A percentile compares a stretch with the other conserved stretches of the same genome.
Evolutionary conservation across 495 filamentous ascomycete genomes (phyloP).

Genomic region (Aspergillus baeticus): DNA sequence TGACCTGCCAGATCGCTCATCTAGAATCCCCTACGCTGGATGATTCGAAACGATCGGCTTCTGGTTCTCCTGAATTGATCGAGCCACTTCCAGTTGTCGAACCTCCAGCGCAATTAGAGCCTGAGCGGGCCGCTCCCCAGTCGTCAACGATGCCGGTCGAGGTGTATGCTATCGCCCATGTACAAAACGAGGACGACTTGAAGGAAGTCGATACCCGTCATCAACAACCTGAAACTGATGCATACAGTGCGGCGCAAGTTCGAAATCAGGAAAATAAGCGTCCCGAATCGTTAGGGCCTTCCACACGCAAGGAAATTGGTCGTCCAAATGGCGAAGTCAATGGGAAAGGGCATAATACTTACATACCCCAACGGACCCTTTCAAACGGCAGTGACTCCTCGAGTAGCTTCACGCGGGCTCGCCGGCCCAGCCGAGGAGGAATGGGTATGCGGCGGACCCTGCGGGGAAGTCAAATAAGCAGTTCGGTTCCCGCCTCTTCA

Average conservation of each 20-base stretch:
- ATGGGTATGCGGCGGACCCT: conserved; percentile 56
- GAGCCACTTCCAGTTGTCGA: conserved; percentile 20
- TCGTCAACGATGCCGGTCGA: conserved; percentile 17
- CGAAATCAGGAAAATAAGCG: conserved; percentile 13
- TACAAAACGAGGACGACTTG: not conserved
- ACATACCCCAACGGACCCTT: conserved; percentile 27
- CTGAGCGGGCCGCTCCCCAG: not conserved
- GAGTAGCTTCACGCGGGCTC: conserved; percentile 58
- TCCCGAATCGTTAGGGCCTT: conserved; percentile 30
- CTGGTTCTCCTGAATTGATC: conserved; percentile 21
- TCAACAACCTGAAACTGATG: conserved; percentile 4
- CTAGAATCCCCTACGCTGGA: conserved; percentile 23
- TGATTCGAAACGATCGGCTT: conserved; percentile 11
- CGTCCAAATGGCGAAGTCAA: not conserved
- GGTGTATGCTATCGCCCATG: conserved; percentile 14
- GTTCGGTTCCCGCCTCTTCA: conserved; percentile 25
- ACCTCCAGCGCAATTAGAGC: conserved; percentile 12
- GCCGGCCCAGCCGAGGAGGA: conserved; percentile 31
- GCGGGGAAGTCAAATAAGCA: conserved; percentile 36
- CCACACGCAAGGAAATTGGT: conserved; percentile 14
- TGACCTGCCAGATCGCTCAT: conserved; percentile 23
- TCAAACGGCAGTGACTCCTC: conserved; percentile 61
- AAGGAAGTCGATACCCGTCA: not conserved
- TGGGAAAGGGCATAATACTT: conserved; percentile 2
- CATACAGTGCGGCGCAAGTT: not conserved